These are phyloP conservation scores for Coemansia sp. DNA, from an alignment of 192 early-diverging fungal genomes.

Conservation along the genomic window DNA sequence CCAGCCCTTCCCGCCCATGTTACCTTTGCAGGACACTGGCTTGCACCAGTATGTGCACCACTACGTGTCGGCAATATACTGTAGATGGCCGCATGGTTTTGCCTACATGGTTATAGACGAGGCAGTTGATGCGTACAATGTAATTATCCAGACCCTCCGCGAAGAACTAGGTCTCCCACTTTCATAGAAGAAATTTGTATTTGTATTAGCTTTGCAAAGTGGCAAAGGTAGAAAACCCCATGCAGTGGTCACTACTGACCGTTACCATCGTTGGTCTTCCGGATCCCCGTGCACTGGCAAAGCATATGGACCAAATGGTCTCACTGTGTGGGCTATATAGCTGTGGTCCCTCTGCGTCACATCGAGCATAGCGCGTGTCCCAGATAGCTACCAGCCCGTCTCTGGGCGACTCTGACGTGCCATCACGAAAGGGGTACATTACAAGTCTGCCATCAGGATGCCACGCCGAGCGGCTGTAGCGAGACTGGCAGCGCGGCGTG, in stretches of 20 bases:
- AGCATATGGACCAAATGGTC: conserved; percentile 23
- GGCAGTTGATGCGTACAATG: conserved; percentile 36
- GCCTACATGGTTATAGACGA: conserved; percentile 52
- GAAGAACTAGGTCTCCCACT: background rate
- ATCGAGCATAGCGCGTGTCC: conserved; percentile 32
- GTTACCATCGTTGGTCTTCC: conserved; percentile 22
- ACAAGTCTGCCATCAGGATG: conserved; percentile 34
- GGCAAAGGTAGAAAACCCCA: conserved; percentile 30
- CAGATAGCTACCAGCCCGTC: conserved; percentile 26
- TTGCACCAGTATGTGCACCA: conserved; percentile 31
- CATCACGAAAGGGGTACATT: conserved; percentile 22
- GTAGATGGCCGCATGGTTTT: conserved; percentile 40
- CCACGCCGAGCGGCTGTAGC: conserved; percentile 37
- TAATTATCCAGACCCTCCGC: conserved; percentile 34
- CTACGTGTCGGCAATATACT: conserved; percentile 25
- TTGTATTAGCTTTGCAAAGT: conserved; percentile 3
- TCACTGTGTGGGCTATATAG: conserved; percentile 15
- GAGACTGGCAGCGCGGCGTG: conserved; percentile 16
- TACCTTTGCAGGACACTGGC: conserved; percentile 28
- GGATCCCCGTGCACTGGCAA: conserved; percentile 2
- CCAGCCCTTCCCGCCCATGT: conserved; percentile 33
- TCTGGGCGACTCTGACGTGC: background rate
- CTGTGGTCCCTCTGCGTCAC: conserved; percentile 15
- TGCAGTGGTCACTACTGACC: conserved; percentile 17
- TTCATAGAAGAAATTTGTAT: background rate